Conservation (phyloP, 2,329 filamentous ascomycete genomes). For the Cucurbitaria berberidis region DNA sequence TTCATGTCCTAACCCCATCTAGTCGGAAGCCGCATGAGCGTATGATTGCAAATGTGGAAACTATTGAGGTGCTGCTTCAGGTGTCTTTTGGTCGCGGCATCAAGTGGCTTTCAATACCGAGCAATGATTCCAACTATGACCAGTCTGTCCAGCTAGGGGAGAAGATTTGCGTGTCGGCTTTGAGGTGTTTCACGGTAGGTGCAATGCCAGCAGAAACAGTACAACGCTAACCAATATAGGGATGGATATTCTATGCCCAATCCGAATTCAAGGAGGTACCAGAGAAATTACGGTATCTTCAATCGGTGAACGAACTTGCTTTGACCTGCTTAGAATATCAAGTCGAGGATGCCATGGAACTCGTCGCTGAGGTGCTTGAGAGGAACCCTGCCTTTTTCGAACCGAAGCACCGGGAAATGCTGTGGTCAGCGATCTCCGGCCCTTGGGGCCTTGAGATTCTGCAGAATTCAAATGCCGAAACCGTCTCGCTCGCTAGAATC, state of each 20-base stretch:
- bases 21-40: slow-evolving; percentile 58
- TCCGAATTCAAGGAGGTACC: slow-evolving; percentile 64
- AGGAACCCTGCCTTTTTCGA: slow-evolving; percentile 46
- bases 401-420: slow-evolving; percentile 36
- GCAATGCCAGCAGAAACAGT: too few relatives aligned
- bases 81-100: slow-evolving; percentile 47
- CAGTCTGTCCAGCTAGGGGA: slow-evolving; percentile 36
- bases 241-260: slow-evolving; percentile 78
- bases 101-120: slow-evolving; percentile 38
- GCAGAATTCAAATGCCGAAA: slow-evolving; percentile 44
- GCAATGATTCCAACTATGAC: slow-evolving; percentile 30
- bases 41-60: slow-evolving; percentile 59
- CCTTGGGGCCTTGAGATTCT: slow-evolving; percentile 46
- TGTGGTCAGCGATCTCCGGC: slow-evolving; percentile 43
- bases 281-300: slow-evolving; percentile 64
- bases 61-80: slow-evolving; percentile 58
- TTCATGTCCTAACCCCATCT: slow-evolving; percentile 2
- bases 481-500: slow-evolving; percentile 43
- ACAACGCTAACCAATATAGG: slow-evolving; percentile 52
- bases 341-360: slow-evolving; percentile 52
- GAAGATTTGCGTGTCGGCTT: slow-evolving; percentile 41
- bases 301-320: slow-evolving; percentile 64
- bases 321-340: slow-evolving; percentile 67
- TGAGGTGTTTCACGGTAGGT: slow-evolving; percentile 45
- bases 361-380: slow-evolving; percentile 45